These are phyloP conservation scores for Pinus tabuliformis DNA, from an alignment of 75 land plant genomes.

Conservation along the genomic window DNA sequence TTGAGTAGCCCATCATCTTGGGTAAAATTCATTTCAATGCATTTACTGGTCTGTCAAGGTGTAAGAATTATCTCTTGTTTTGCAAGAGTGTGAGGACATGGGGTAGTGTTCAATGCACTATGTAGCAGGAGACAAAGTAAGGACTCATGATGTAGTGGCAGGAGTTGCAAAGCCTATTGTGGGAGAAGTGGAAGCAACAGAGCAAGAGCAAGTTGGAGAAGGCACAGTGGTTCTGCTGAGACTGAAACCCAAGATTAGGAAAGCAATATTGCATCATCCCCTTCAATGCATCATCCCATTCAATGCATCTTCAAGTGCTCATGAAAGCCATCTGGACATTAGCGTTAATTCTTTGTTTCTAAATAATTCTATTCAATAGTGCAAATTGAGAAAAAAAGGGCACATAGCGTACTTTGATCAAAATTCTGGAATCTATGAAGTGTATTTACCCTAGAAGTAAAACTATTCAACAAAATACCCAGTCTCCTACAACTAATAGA, in stretches of 20 bases:
- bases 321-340: too few relatives aligned
- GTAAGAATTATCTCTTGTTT: not conserved
- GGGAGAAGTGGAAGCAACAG: constrained; percentile 12
- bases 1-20: not conserved
- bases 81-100: not conserved
- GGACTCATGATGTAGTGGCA: constrained; percentile 12
- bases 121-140: not conserved
- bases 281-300: too few relatives aligned
- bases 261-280: constrained; percentile 57
- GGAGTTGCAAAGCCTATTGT: constrained; percentile 23
- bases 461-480: too few relatives aligned
- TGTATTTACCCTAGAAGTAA: too few relatives aligned
- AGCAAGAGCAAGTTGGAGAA: constrained; percentile 1
- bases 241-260: constrained; percentile 82
- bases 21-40: not conserved
- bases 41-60: not conserved
- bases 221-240: constrained; percentile 1
- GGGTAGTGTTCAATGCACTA: not conserved
- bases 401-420: too few relatives aligned
- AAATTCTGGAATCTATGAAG: too few relatives aligned
- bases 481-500: too few relatives aligned
- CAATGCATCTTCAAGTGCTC: too few relatives aligned
- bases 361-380: too few relatives aligned
- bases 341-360: too few relatives aligned
- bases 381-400: too few relatives aligned